These are phyloP conservation scores for Epichloe glyceriae DNA, from an alignment of 2,329 filamentous ascomycete genomes.

Conservation along the genomic window DNA sequence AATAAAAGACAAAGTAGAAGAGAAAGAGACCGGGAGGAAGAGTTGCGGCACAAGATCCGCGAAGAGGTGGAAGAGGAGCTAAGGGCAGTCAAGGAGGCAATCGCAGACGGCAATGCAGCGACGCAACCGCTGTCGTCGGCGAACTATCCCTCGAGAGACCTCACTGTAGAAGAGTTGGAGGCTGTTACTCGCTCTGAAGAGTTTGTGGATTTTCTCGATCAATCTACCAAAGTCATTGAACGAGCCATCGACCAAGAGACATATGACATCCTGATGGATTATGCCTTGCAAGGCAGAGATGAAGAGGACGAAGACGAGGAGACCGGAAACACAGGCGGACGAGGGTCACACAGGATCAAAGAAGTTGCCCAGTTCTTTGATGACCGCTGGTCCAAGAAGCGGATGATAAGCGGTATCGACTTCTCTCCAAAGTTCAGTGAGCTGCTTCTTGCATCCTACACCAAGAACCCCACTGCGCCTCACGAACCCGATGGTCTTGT, in stretches of 20 bases:
- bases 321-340: slow-evolving; percentile 53
- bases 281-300: slow-evolving; percentile 67
- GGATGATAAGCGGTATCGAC: slow-evolving; percentile 90
- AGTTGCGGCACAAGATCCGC: slow-evolving; percentile 71
- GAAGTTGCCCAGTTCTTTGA: slow-evolving; percentile 92
- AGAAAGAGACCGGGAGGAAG: slow-evolving; percentile 74
- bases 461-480: slow-evolving; percentile 89
- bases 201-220: slow-evolving; percentile 88
- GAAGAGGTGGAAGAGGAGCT: slow-evolving; percentile 90
- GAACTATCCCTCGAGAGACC: slow-evolving; percentile 65
- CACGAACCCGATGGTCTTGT: slow-evolving; percentile 89
- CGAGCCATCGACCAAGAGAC: slow-evolving; percentile 79
- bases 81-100: slow-evolving; percentile 52
- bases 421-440: slow-evolving; percentile 95
- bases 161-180: slow-evolving; percentile 74
- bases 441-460: slow-evolving; percentile 86
- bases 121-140: slow-evolving; percentile 15
- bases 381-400: slow-evolving; percentile 90
- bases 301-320: slow-evolving; percentile 75
- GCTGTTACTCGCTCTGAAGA: slow-evolving; percentile 87
- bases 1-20: slow-evolving; percentile 67
- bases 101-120: slow-evolving; percentile 29
- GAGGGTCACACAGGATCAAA: slow-evolving; percentile 62
- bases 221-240: slow-evolving; percentile 94
- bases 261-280: slow-evolving; percentile 92